A percentile compares a stretch with the other conserved stretches of the same genome.
These are phyloP conservation scores for Arabis alpina DNA, from an alignment of 345 rosid species.

Conservation along the genomic window DNA sequence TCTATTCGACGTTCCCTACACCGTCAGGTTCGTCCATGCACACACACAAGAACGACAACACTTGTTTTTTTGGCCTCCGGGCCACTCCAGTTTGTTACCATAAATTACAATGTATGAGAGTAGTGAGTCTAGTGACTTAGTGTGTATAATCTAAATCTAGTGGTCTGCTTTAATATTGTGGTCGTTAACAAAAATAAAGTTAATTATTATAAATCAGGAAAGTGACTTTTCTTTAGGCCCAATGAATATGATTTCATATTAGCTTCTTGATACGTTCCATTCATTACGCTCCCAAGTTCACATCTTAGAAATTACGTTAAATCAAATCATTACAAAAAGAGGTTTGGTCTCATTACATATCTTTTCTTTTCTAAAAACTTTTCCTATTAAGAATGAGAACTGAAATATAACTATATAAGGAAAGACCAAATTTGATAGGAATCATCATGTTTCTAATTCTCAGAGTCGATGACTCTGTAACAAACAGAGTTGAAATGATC, in stretches of 20 bases:
- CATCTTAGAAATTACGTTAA: slow-evolving; percentile 35
- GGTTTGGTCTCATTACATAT: slow-evolving; percentile 24
- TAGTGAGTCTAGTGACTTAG: not conserved
- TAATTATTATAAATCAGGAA: slow-evolving; percentile 2
- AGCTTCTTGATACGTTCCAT: slow-evolving; percentile 33
- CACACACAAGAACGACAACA: slow-evolving; percentile 23
- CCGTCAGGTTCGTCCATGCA: slow-evolving; percentile 16
- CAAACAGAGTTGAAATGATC: slow-evolving; percentile 3
- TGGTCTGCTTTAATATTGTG: not conserved
- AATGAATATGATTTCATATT: slow-evolving; percentile 32
- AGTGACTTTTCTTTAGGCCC: not conserved
- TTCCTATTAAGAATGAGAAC: not conserved
- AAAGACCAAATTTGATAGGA: slow-evolving; percentile 13
- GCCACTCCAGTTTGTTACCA: not conserved
- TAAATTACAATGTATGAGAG: not conserved
- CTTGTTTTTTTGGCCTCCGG: not conserved
- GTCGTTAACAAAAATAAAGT: not conserved
- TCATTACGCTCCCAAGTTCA: slow-evolving; percentile 41
- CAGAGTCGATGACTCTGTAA: slow-evolving; percentile 15
- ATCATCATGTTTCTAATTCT: slow-evolving; percentile 4
- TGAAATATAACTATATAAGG: slow-evolving; percentile 12
- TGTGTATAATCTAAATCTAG: too few species aligned
- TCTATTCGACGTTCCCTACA: slow-evolving; percentile 2
- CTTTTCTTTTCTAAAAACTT: slow-evolving; percentile 25
- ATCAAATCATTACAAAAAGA: slow-evolving; percentile 31